These are phyloP conservation scores for Mimosa bimucronata DNA, from an alignment of 306 rosid genomes.

Conservation along the genomic window DNA sequence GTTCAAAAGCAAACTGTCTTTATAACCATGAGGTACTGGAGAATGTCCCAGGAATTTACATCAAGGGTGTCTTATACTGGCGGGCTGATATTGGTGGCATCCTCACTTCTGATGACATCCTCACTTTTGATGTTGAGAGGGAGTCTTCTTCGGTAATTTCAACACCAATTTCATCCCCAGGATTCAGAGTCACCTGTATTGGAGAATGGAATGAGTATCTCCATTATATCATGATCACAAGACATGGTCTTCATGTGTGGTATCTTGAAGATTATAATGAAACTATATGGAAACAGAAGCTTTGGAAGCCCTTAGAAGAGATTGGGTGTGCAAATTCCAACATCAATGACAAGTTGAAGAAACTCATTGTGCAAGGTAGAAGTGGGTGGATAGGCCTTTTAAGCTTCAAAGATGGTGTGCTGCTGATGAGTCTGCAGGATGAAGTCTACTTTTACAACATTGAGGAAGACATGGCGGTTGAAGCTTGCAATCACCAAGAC, in stretches of 20 bases:
- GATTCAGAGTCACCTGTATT: constrained; percentile 46
- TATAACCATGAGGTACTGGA: not conserved
- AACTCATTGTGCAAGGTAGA: not conserved
- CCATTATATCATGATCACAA: constrained; percentile 57
- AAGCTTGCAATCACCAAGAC: constrained; percentile 40
- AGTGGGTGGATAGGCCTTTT: constrained; percentile 50
- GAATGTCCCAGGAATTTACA: constrained; percentile 45
- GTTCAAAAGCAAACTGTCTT: constrained; percentile 7
- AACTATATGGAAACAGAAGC: constrained; percentile 41
- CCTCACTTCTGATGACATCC: constrained; percentile 50
- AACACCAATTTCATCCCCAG: constrained; percentile 42
- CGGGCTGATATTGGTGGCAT: constrained; percentile 42
- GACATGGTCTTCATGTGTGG: constrained; percentile 65
- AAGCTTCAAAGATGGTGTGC: constrained; percentile 52
- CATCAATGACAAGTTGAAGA: not conserved
- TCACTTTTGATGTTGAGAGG: constrained; percentile 57
- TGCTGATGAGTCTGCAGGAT: constrained; percentile 46
- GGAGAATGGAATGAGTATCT: constrained; percentile 59
- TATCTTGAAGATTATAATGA: constrained; percentile 60
- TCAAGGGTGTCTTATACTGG: constrained; percentile 60
- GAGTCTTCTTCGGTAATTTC: constrained; percentile 56
- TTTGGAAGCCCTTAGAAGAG: constrained; percentile 16
- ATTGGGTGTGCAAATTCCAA: not conserved
- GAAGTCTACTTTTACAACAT: constrained; percentile 46
- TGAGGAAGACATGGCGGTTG: constrained; percentile 33